Conservation (phyloP, 1,284 basidiomycete species). For the Malassezia sp. region DNA sequence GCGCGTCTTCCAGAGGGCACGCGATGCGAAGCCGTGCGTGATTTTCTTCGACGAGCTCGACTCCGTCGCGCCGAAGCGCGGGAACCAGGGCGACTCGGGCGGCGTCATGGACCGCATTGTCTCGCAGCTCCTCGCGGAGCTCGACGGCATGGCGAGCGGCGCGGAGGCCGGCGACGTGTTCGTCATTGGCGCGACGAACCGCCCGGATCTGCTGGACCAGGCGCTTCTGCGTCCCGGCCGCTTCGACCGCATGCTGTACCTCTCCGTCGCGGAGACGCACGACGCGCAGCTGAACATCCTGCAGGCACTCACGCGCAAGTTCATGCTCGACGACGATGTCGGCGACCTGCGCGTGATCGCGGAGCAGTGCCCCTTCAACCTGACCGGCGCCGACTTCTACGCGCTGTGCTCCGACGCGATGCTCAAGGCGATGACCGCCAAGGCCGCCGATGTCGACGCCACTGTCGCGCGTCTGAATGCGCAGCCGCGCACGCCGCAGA, state of each 20-base stretch:
- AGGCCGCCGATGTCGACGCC: constrained; percentile 61
- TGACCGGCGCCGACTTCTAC: constrained; percentile 78
- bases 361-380: constrained; percentile 70
- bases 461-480: constrained; percentile 20
- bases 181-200: constrained; percentile 50
- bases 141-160: constrained; percentile 49
- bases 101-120: constrained; percentile 51
- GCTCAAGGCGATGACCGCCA: constrained; percentile 84
- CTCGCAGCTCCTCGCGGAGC: constrained; percentile 48
- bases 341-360: constrained; percentile 58
- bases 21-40: constrained; percentile 50
- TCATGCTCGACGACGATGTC: constrained; percentile 64
- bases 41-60: constrained; percentile 51
- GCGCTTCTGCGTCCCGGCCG: constrained; percentile 54
- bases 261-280: constrained; percentile 81
- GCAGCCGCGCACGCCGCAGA: constrained; percentile 48
- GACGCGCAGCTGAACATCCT: constrained; percentile 76
- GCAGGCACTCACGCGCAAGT: constrained; percentile 81
- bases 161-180: constrained; percentile 48
- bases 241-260: constrained; percentile 93
- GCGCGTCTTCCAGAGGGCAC: constrained; percentile 48
- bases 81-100: constrained; percentile 50
- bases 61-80: constrained; percentile 49
- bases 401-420: constrained; percentile 92
- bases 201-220: constrained; percentile 49